Percentiles rank a stretch among this genome's conserved stretches.
phyloP scores from a whole-genome alignment of 345 rosid genomes.

The Camelina sativa region DNA sequence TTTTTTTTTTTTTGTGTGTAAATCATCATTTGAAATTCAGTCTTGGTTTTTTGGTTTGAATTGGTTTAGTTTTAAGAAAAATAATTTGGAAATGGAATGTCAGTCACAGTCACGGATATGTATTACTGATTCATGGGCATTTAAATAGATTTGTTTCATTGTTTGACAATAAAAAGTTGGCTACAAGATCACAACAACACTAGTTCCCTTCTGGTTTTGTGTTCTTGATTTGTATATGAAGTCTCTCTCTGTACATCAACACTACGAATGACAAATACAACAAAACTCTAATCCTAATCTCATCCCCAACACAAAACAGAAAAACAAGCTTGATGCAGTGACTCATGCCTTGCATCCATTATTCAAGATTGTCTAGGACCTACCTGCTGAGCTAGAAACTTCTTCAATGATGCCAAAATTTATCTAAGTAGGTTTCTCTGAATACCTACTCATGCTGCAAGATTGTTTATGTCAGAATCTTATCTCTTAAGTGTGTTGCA shows the following conservation, averaged over 20 bases:
- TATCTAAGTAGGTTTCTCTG: not conserved
- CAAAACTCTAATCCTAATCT: slow-evolving; percentile 37
- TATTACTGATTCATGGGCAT: not conserved
- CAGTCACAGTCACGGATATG: no score
- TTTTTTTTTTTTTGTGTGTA: no score
- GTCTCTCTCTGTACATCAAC: slow-evolving; percentile 35
- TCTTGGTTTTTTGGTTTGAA: not conserved
- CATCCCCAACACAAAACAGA: not conserved
- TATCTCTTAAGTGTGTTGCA: slow-evolving; percentile 7
- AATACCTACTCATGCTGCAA: slow-evolving; percentile 36
- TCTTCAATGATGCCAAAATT: slow-evolving; percentile 14
- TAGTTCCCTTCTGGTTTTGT: slow-evolving; percentile 4
- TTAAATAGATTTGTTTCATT: not conserved
- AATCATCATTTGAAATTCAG: no score
- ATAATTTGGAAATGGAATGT: no score
- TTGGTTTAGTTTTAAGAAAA: no score
- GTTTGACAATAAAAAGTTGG: not conserved
- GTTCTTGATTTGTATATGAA: slow-evolving; percentile 38
- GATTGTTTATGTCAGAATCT: slow-evolving; percentile 24
- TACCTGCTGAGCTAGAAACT: slow-evolving; percentile 18
- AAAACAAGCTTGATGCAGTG: slow-evolving; percentile 9
- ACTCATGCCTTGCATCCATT: slow-evolving; percentile 20
- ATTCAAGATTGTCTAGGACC: slow-evolving; percentile 21
- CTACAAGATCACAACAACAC: slow-evolving; percentile 35
- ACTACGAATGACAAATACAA: slow-evolving; percentile 27